phyloP scores from a whole-genome alignment of 805 yeast species.

The Starmerella stellata region DNA sequence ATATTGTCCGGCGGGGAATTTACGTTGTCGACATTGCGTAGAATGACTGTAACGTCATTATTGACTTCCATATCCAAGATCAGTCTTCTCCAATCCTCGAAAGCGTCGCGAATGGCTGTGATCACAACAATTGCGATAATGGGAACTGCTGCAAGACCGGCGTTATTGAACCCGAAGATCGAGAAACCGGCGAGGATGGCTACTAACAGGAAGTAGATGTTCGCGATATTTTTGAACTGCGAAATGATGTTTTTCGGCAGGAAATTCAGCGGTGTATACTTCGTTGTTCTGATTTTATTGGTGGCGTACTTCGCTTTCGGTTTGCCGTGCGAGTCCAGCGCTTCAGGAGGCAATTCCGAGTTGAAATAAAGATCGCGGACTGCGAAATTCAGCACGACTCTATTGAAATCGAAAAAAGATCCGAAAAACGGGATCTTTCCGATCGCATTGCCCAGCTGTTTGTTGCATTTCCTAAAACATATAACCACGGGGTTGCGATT shows the following conservation, averaged over 20 bases:
- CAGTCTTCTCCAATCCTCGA: slow-evolving; percentile 57
- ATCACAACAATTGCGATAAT: slow-evolving; percentile 58
- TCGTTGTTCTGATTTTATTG: slow-evolving; percentile 87
- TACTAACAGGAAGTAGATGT: slow-evolving; percentile 63
- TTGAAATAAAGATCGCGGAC: slow-evolving; percentile 33
- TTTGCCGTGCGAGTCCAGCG: slow-evolving; percentile 39
- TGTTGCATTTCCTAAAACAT: neutral
- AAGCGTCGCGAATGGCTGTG: slow-evolving; percentile 59
- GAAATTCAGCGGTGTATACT: slow-evolving; percentile 79
- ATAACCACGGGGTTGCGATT: neutral
- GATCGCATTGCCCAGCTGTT: neutral
- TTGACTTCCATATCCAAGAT: slow-evolving; percentile 49
- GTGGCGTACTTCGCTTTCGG: slow-evolving; percentile 52
- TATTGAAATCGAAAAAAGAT: slow-evolving; percentile 12
- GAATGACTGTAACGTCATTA: slow-evolving; percentile 41
- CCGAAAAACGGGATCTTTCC: slow-evolving; percentile 14
- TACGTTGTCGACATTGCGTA: slow-evolving; percentile 36
- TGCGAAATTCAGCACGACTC: slow-evolving; percentile 6
- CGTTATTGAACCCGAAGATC: slow-evolving; percentile 55
- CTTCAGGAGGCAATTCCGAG: slow-evolving; percentile 30
- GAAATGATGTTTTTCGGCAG: slow-evolving; percentile 63
- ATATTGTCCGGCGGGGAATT: slow-evolving; percentile 40
- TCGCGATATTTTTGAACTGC: slow-evolving; percentile 82
- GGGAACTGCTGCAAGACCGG: slow-evolving; percentile 65
- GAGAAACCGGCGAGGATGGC: slow-evolving; percentile 59